Evolutionary conservation across 345 rosid genomes (phyloP), one percentile per base, ranked within the genome.

Genomic region (Sapria himalayana): DNA sequence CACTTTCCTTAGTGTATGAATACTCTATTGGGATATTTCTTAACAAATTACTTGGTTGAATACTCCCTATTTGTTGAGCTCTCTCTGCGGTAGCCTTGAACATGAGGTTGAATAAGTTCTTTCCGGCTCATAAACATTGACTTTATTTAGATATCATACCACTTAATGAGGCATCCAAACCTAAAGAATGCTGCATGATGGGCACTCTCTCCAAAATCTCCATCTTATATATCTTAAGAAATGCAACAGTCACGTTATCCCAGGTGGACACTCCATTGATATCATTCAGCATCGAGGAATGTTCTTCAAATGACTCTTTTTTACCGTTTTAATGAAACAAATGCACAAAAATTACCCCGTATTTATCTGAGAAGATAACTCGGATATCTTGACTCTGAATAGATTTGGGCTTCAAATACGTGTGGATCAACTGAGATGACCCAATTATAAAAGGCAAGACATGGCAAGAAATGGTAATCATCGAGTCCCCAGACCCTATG

Each of bases 401-500:
- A 2, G 93, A 89, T 41, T 76, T 89, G 1, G 98, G 98, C 64
- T 78, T 89, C 91, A 89, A 78, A 51, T 82, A 70, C 69, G 64
- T 82, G 48, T 89, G 94, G 54, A 89, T 66, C 84, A 89, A 50
- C 65, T 89, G 98, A 4, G 94, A 76, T 10, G 93, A 69, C 41
- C 94, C 98, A 44, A 89, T 78, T 29, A 89, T 69, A 46, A 76
- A 89, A 0, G 98, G n/a, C n/a, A n/a, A n/a, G n/a, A n/a, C n/a
- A n/a, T n/a, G n/a, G 93, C 69, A 89, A 52, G 72, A 89, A 82
- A 62, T 82, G 98, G 36, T 82, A 82, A 60, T 89, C 98, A 65
- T 89, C 98, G 25, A 89, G 76, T 19, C 98, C 98, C 98, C 98
- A 82, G 12, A 82, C 98, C 33, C 98, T 94, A 21, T 78, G 98